Percentiles rank a stretch among this genome's conserved stretches.
These are phyloP conservation scores for Rugonectria rugulosa DNA, from an alignment of 2,329 filamentous ascomycete genomes.

Conservation along the genomic window DNA sequence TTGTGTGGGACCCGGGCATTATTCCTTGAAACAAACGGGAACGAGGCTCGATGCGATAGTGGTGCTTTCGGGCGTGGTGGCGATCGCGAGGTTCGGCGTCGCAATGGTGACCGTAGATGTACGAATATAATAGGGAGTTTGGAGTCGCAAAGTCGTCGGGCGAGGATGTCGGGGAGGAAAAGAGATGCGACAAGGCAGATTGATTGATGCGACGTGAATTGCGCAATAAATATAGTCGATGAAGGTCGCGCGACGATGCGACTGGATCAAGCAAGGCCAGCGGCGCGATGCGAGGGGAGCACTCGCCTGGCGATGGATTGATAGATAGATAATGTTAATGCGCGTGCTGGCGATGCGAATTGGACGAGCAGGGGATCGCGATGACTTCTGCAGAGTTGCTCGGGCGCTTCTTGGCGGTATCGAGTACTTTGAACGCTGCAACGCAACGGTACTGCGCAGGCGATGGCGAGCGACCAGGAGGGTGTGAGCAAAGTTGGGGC, in stretches of 20 bases:
- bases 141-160: slow-evolving; percentile 9
- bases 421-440: not conserved
- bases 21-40: slow-evolving; percentile 27
- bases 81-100: slow-evolving; percentile 26
- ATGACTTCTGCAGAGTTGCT: too few species aligned
- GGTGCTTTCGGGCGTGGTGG: slow-evolving; percentile 28
- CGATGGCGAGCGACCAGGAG: slow-evolving; percentile 20
- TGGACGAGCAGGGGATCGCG: slow-evolving; percentile 6
- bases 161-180: slow-evolving; percentile 6
- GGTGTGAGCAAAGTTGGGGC: slow-evolving; percentile 31
- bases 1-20: slow-evolving; percentile 36
- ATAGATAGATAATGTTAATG: slow-evolving; percentile 4
- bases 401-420: too few species aligned
- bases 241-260: slow-evolving; percentile 2
- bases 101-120: slow-evolving; percentile 16
- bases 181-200: slow-evolving; percentile 13
- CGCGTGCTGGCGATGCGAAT: slow-evolving; percentile 6
- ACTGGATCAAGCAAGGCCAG: not conserved
- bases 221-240: slow-evolving; percentile 10
- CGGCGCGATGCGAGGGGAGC: not conserved
- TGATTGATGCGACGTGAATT: slow-evolving; percentile 16
- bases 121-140: too few species aligned
- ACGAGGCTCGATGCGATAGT: slow-evolving; percentile 34
- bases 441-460: not conserved
- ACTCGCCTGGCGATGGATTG: not conserved